Evolutionary conservation across 345 rosid genomes (phyloP).

Genomic region (Capsella bursapastoris): DNA sequence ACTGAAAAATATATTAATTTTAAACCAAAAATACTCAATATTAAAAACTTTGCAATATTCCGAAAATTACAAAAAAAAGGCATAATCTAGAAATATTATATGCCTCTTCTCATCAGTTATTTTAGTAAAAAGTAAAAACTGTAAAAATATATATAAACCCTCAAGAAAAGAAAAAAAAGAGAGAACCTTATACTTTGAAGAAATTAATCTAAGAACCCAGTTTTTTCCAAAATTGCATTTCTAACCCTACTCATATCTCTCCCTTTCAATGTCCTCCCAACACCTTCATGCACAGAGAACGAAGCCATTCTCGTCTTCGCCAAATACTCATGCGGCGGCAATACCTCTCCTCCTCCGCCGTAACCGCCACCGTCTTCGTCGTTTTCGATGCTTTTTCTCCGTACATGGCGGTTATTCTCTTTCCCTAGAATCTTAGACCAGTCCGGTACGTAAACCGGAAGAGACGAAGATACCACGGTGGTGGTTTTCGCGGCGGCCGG

Average conservation of each 20-base stretch:
- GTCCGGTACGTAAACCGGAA: conserved; percentile 43
- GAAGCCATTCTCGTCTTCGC: conserved; percentile 46
- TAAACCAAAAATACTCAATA: neutral
- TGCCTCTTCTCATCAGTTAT: conserved; percentile 22
- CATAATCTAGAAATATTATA: conserved; percentile 8
- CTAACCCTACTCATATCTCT: conserved; percentile 45
- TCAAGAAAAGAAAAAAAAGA: neutral
- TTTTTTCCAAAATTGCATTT: conserved; percentile 45
- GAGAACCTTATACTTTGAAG: neutral
- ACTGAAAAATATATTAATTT: too few species aligned
- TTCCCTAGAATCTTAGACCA: conserved; percentile 45
- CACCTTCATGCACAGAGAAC: conserved; percentile 46
- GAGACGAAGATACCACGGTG: conserved; percentile 6
- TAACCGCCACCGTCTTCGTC: conserved; percentile 17
- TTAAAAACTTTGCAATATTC: conserved; percentile 3
- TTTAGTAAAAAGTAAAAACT: neutral
- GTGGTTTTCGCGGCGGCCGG: neutral
- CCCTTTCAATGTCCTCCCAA: conserved; percentile 45
- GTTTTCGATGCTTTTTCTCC: conserved; percentile 10
- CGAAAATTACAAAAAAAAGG: conserved; percentile 4
- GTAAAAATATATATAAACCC: neutral
- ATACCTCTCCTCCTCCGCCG: conserved; percentile 12
- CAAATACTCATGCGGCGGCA: conserved; percentile 47
- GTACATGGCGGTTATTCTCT: conserved; percentile 13
- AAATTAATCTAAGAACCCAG: conserved; percentile 41